Base-by-base conservation (phyloP, 768 basidiomycete species). In the Kwoniella sp. region DNA sequence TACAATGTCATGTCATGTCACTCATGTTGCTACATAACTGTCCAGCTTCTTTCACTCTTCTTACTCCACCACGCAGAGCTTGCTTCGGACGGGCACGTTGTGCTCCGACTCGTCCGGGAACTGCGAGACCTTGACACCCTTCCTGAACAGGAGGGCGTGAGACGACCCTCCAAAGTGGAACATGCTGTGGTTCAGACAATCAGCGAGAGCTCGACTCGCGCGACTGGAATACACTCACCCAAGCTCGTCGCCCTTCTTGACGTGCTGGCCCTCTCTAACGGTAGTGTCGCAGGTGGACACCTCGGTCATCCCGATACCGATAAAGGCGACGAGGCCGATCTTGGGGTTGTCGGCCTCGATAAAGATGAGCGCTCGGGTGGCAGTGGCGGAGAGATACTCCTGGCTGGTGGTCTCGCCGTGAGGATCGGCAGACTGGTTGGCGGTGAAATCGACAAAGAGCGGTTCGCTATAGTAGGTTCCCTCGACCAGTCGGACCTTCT, bases 161-260 rank as follows among this genome's bases (percentile, higher is more conserved):
- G 80, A 77, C 28, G 80, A 83, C 5, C 82, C 83, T 8, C 82
- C 83, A 71, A 82, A 83, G 64, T 83, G 83, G 79, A 84, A 74
- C 68, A 73, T 72, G 14, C 65, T 69, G 39, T 12, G 17, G 7
- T 12, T 26, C n/a, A 25, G 33, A 7, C 29, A 45, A 36, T 32
- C 34, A 32, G 5, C 26, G 17, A 28, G 25, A n/a, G 17, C 12
- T 34, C 27, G 23, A 20, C 2, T 31, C 37, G 17, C 26, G 45
- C 31, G 33, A 32, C 34, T 19, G 28, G 28, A 27, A 20, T 19
- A 22, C 26, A 50, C 63, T 57, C 58, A 63, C 53, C 84, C 84
- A 0, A 82, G 53, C 63, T 83, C 70, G 25, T 84, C 80, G 1
- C 84, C 83, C 56, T 79, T 79, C 47, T 70, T 73, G 20, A 84